phyloP scores from a whole-genome alignment of 345 rosid genomes.

The Atalantia buxifolia region DNA sequence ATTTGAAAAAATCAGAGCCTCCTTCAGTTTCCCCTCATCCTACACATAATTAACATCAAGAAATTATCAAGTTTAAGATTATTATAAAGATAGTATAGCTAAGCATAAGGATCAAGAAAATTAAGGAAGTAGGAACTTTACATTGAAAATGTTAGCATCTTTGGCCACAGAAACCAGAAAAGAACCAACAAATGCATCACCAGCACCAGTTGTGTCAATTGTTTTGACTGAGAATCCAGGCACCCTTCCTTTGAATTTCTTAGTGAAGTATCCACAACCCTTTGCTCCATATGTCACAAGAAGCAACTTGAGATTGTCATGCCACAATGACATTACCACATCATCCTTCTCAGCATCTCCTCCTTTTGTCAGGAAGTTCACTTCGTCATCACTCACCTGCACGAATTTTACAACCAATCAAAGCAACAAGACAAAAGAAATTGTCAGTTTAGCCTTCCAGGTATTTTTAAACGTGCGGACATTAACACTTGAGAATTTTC shows the following conservation, averaged over 20 bases:
- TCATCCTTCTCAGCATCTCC: slow-evolving; percentile 57
- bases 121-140: background rate
- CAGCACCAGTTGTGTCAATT: slow-evolving; percentile 70
- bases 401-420: background rate
- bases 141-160: slow-evolving; percentile 28
- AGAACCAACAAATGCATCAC: slow-evolving; percentile 67
- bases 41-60: background rate
- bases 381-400: slow-evolving; percentile 64
- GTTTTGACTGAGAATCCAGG: slow-evolving; percentile 48
- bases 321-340: slow-evolving; percentile 47
- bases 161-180: slow-evolving; percentile 38
- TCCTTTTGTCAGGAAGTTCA: slow-evolving; percentile 44
- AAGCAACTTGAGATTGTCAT: slow-evolving; percentile 55
- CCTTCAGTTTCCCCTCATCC: slow-evolving; percentile 54
- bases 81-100: background rate
- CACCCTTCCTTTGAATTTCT: slow-evolving; percentile 51
- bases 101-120: background rate
- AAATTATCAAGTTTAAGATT: background rate
- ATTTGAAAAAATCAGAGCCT: slow-evolving; percentile 46
- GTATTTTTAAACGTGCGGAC: too few relatives aligned
- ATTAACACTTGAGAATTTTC: too few relatives aligned
- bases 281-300: slow-evolving; percentile 65
- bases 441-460: too few relatives aligned
- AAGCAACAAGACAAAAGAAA: too few relatives aligned
- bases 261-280: slow-evolving; percentile 64